These are phyloP conservation scores for Globisporangium abappressorium DNA, from an alignment of 352 stramenopile species.

Conservation along the genomic window DNA sequence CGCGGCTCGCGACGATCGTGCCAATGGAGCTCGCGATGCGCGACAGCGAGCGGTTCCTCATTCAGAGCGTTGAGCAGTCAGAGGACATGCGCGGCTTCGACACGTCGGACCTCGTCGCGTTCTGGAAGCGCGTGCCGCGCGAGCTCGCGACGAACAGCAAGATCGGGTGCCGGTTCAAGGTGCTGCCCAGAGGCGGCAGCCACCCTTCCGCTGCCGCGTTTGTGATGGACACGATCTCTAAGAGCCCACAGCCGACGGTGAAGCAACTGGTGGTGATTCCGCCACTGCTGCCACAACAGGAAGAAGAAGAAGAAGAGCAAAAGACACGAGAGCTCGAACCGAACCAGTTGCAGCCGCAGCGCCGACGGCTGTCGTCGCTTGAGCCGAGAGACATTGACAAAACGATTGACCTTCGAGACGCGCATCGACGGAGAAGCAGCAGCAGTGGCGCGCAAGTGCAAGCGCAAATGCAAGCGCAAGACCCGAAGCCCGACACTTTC, in stretches of 20 bases:
- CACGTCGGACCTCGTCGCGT: conserved; percentile 27
- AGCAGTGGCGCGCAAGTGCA: not conserved
- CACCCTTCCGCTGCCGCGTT: not conserved
- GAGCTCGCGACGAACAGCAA: conserved; percentile 63
- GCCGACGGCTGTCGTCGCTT: conserved; percentile 4
- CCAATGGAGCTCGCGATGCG: conserved; percentile 29
- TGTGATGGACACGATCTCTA: conserved; percentile 9
- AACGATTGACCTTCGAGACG: conserved; percentile 12
- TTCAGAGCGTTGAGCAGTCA: conserved; percentile 51
- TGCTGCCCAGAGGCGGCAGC: not conserved
- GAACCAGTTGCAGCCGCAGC: conserved; percentile 20
- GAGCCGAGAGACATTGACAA: conserved; percentile 6
- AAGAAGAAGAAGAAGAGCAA: conserved; percentile 21
- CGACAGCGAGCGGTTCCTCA: conserved; percentile 48
- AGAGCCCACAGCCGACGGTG: conserved; percentile 17
- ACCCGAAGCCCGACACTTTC: not conserved
- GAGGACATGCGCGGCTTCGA: conserved; percentile 48
- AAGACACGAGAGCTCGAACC: conserved; percentile 11
- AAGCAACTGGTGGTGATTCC: not conserved
- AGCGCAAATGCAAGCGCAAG: not conserved
- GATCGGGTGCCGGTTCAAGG: conserved; percentile 54
- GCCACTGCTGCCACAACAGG: conserved; percentile 1
- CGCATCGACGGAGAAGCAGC: conserved; percentile 1
- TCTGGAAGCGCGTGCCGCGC: conserved; percentile 57
- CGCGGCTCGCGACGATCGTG: conserved; percentile 32